Percentiles rank a stretch among this genome's conserved stretches.
Conservation (phyloP, 2,329 filamentous ascomycete genomes). For the Dactylellina parvicollis region DNA sequence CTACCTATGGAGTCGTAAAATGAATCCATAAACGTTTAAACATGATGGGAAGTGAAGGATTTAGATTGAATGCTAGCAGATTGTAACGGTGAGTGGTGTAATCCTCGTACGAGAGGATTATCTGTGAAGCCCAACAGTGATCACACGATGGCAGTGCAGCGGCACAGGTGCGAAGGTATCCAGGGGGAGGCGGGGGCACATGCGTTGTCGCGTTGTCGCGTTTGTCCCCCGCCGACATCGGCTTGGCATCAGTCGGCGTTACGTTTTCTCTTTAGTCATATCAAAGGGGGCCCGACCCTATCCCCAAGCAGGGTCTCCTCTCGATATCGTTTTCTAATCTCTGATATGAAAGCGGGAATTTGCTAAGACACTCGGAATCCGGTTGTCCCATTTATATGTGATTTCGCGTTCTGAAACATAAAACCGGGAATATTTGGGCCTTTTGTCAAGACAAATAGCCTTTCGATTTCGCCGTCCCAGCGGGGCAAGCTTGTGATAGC, state of each 20-base stretch:
- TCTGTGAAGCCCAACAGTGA: too few relatives aligned
- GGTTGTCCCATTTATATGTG: neutral
- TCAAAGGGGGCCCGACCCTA: neutral
- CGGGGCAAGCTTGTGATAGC: neutral
- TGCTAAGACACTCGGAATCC: slow-evolving; percentile 18
- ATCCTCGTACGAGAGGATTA: slow-evolving; percentile 10
- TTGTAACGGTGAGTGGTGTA: neutral
- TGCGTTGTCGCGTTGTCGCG: slow-evolving; percentile 37
- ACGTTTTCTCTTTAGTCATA: slow-evolving; percentile 51
- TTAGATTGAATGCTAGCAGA: too few relatives aligned
- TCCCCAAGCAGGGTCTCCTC: neutral
- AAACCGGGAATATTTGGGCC: neutral
- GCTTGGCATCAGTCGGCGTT: slow-evolving; percentile 31
- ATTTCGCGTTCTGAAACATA: slow-evolving; percentile 41
- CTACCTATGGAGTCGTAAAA: too few relatives aligned
- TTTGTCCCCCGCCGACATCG: slow-evolving; percentile 16
- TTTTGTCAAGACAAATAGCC: slow-evolving; percentile 1
- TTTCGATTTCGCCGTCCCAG: neutral
- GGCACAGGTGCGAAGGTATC: neutral
- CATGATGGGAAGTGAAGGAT: neutral
- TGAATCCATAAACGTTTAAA: neutral
- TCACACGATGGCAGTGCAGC: too few relatives aligned
- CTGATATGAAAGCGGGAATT: neutral
- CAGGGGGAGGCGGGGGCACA: neutral
- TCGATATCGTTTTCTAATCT: slow-evolving; percentile 18